phyloP scores from a whole-genome alignment of 2,329 filamentous ascomycete species.

The Coniella vitis region DNA sequence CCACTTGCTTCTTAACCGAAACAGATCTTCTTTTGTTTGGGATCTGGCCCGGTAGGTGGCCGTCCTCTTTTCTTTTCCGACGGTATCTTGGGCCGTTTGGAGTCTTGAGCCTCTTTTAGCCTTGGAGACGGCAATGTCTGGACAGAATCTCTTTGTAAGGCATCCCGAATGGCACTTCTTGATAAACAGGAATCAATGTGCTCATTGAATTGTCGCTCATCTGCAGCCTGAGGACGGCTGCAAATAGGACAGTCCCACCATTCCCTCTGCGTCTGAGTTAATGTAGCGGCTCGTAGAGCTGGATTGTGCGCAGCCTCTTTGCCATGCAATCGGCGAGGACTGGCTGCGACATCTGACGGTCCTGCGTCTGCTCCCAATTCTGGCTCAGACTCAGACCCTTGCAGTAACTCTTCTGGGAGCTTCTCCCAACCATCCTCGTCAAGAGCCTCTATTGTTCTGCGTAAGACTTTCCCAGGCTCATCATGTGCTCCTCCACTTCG shows the following conservation, averaged over 20 bases:
- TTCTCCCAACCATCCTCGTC: constrained; percentile 55
- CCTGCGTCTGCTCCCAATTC: constrained; percentile 43
- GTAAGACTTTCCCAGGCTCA: constrained; percentile 13
- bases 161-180: constrained; percentile 76
- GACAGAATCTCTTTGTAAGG: constrained; percentile 51
- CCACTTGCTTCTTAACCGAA: constrained; percentile 34
- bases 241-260: constrained; percentile 90
- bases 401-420: constrained; percentile 59
- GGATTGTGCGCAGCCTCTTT: constrained; percentile 47
- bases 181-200: constrained; percentile 93
- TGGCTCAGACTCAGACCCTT: constrained; percentile 17
- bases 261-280: constrained; percentile 33
- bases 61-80: constrained; percentile 33
- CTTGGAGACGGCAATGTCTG: constrained; percentile 15
- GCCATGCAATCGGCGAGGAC: constrained; percentile 33
- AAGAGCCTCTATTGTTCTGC: background rate
- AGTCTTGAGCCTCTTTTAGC: constrained; percentile 29
- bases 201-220: constrained; percentile 76
- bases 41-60: constrained; percentile 27
- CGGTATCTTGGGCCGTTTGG: constrained; percentile 28
- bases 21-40: constrained; percentile 45
- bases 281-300: constrained; percentile 30
- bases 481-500: constrained; percentile 16
- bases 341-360: constrained; percentile 41
- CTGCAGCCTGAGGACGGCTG: constrained; percentile 61